Base-by-base conservation (phyloP, 2,329 filamentous ascomycete genomes). In the Diaporthe vexans region DNA sequence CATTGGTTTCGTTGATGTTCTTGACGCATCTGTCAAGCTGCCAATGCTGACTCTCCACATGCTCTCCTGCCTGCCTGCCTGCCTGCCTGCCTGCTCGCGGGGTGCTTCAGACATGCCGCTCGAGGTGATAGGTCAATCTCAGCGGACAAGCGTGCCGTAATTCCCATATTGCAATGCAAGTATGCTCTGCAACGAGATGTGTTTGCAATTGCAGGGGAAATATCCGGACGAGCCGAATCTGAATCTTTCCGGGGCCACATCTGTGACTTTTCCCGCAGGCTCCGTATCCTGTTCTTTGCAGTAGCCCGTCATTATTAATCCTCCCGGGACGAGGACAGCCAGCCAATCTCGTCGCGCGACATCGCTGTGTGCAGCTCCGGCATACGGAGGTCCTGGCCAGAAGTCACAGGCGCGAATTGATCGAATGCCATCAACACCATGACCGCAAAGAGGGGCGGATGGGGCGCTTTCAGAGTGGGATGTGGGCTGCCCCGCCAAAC, bases 321-420 rank as follows among this genome's bases (percentile, higher is more conserved):
- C n/a, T 52, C 48, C 13, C 29, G 33, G 0, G 70, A 46, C 29
- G 43, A 71, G 37, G 26, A 24, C 43, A 35, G 33, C 69, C 54
- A 48, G 54, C 48, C 56, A 46, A 61, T 40, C 29, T 51, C 33
- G 6, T 46, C 15, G 69, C 63, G 70, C 70, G 70, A 72, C 48
- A 54, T 72, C 70, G 70, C 57, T 63, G n/a, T 56, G 46, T 9
- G 37, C 24, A 56, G 70, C 70, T 72, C 70, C 70, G 70, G 70
- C 37, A 9, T 63, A 63, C 70, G 70, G 70, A 72, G 70, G 24
- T 24, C 33, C 29, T 51, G 52, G 54, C 7, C 33, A 68, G 59
- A 65, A 40, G 48, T 24, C 63, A 54, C 33, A 67, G 46, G 29
- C 29, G 29, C 63, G 46, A 35, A 52, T 52, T 67, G 48, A 54